Conservation (phyloP, 139 green algal species). For the Nannochloris sp. region DNA sequence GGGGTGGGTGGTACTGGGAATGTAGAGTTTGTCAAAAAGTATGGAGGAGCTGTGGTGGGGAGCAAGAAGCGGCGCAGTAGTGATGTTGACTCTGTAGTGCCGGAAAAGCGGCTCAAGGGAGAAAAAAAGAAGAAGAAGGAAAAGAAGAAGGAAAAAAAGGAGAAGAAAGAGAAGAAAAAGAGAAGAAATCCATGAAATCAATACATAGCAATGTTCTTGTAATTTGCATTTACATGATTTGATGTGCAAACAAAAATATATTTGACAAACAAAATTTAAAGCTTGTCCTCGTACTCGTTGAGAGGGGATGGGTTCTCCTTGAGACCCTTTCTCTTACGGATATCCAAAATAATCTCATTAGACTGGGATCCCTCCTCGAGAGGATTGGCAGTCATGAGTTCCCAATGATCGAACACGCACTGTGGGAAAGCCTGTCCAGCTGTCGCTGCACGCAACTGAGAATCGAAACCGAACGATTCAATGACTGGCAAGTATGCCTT, state of each 20-base stretch:
- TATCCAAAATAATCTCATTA: constrained; percentile 69
- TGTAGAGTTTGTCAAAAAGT: neutral
- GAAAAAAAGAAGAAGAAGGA: neutral
- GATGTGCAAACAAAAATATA: neutral
- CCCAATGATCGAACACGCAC: constrained; percentile 98
- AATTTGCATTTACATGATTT: neutral
- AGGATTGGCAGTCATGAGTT: constrained; percentile 76
- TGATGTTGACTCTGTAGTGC: neutral
- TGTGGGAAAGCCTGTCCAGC: constrained; percentile 96
- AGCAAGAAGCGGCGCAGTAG: neutral
- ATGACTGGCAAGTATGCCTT: constrained; percentile 97
- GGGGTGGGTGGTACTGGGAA: constrained; percentile 3
- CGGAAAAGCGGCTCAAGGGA: neutral
- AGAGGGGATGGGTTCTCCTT: constrained; percentile 70
- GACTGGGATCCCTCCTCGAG: constrained; percentile 60
- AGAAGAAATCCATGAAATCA: neutral
- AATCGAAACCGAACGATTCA: constrained; percentile 98
- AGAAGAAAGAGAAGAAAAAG: neutral
- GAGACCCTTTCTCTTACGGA: constrained; percentile 95
- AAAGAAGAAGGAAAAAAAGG: neutral
- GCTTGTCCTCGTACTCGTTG: constrained; percentile 96
- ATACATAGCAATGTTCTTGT: neutral
- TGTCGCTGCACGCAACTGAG: constrained; percentile 85
- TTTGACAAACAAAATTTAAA: constrained; percentile 39
- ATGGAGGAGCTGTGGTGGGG: neutral